Evolutionary conservation across 1,284 basidiomycete genomes (phyloP).

Genomic region (Afroboletus lepidellus): DNA sequence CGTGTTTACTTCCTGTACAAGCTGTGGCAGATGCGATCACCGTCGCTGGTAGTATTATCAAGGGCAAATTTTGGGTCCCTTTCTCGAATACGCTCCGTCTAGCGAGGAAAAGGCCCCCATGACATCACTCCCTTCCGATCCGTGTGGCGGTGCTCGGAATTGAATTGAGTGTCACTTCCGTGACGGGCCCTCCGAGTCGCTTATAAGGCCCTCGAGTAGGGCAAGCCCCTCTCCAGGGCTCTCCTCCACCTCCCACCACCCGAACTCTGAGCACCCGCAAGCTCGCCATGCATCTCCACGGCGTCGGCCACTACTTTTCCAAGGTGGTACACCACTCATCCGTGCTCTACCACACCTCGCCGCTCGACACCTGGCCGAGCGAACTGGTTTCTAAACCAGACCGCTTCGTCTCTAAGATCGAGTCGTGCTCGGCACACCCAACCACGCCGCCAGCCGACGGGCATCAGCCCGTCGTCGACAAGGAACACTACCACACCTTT

Average conservation of each 20-base stretch:
- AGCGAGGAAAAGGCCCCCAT: no score
- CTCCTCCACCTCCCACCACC: neutral
- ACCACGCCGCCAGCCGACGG: neutral
- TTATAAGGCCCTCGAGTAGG: neutral
- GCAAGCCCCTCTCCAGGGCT: neutral
- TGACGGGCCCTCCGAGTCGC: neutral
- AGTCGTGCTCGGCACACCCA: slow-evolving; percentile 7
- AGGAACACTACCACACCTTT: slow-evolving; percentile 5
- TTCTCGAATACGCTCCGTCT: no score
- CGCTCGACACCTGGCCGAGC: slow-evolving; percentile 10
- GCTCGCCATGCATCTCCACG: neutral
- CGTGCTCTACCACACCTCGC: slow-evolving; percentile 5
- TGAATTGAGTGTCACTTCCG: neutral
- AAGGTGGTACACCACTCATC: slow-evolving; percentile 7
- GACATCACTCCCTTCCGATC: neutral
- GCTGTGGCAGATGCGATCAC: neutral
- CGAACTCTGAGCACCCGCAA: neutral
- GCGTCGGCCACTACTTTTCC: slow-evolving; percentile 1
- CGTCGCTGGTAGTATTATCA: neutral
- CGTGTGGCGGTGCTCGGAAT: slow-evolving; percentile 2
- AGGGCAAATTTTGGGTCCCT: no score
- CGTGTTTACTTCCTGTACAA: no score
- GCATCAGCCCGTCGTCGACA: neutral
- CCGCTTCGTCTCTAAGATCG: slow-evolving; percentile 6
- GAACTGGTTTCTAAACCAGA: slow-evolving; percentile 2